These are phyloP conservation scores for Luzula sylvatica DNA, from an alignment of 176 grass and related monocot species.

Conservation along the genomic window DNA sequence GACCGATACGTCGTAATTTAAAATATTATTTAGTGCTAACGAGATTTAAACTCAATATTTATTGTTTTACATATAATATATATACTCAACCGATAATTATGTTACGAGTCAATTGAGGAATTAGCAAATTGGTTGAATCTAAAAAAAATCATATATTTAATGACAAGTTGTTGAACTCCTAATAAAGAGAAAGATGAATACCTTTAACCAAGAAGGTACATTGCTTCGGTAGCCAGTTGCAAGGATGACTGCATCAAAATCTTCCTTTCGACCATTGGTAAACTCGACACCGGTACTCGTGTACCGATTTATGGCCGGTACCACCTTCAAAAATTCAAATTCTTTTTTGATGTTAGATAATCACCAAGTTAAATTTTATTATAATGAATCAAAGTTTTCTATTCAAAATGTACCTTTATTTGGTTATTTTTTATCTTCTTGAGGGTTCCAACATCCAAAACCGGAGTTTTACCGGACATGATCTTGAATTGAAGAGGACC, in stretches of 20 bases:
- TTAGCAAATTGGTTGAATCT: too few species aligned
- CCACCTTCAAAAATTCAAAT: conserved; percentile 45
- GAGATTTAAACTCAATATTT: too few species aligned
- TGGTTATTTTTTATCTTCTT: conserved; percentile 46
- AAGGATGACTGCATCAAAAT: conserved; percentile 60
- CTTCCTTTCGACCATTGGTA: conserved; percentile 36
- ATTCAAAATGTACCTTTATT: conserved; percentile 49
- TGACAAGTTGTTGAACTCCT: too few species aligned
- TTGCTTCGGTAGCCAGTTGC: conserved; percentile 89
- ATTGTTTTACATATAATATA: too few species aligned
- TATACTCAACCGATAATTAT: too few species aligned
- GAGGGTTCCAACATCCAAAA: conserved; percentile 61
- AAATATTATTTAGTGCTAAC: too few species aligned
- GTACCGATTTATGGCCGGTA: conserved; percentile 48
- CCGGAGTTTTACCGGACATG: conserved; percentile 53
- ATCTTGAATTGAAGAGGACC: conserved; percentile 66
- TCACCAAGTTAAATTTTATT: too few species aligned
- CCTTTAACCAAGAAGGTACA: conserved; percentile 91
- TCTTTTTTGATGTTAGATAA: conserved; percentile 9
- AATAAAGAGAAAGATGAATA: conserved; percentile 14
- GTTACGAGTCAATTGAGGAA: too few species aligned
- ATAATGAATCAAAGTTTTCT: too few species aligned
- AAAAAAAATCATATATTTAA: too few species aligned
- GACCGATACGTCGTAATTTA: too few species aligned
- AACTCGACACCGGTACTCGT: conserved; percentile 46